phyloP scores from a whole-genome alignment of 495 filamentous ascomycete species.

The Neurospora terricola region DNA sequence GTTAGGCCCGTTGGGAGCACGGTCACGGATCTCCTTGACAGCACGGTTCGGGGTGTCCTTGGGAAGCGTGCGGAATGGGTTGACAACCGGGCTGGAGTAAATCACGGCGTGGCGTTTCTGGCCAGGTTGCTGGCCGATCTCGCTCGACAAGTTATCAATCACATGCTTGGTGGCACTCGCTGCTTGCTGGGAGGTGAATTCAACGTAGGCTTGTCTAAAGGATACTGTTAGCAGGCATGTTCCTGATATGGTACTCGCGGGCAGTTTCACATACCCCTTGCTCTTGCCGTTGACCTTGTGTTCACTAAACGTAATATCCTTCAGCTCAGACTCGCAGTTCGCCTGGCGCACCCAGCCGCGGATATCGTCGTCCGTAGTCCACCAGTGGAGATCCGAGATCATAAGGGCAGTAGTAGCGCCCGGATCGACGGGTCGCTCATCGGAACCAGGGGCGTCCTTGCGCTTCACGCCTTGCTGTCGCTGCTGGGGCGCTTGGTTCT shows the following conservation, averaged over 20 bases:
- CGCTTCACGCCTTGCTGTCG: slow-evolving; percentile 65
- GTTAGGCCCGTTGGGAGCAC: slow-evolving; percentile 31
- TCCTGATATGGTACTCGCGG: neutral
- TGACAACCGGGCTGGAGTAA: slow-evolving; percentile 66
- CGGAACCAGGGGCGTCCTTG: slow-evolving; percentile 49
- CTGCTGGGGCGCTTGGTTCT: slow-evolving; percentile 3
- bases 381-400: slow-evolving; percentile 88
- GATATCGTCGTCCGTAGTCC: slow-evolving; percentile 91
- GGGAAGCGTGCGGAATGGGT: slow-evolving; percentile 85
- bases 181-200: slow-evolving; percentile 75
- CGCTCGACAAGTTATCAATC: slow-evolving; percentile 53
- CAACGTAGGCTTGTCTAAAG: slow-evolving; percentile 77
- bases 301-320: slow-evolving; percentile 91
- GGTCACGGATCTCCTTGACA: slow-evolving; percentile 49
- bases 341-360: slow-evolving; percentile 76
- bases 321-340: slow-evolving; percentile 69
- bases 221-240: slow-evolving; percentile 8
- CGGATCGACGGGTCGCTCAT: slow-evolving; percentile 70
- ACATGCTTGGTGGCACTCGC: slow-evolving; percentile 76
- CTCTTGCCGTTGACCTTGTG: slow-evolving; percentile 99
- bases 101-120: slow-evolving; percentile 63
- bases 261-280: slow-evolving; percentile 62
- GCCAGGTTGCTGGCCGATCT: slow-evolving; percentile 25
- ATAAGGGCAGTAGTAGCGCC: slow-evolving; percentile 74
- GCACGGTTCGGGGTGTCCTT: slow-evolving; percentile 77